Percentiles rank a stretch among this genome's conserved stretches.
Evolutionary conservation across 257 asterid genomes (phyloP).

Genomic region (Verbascum thapsus): DNA sequence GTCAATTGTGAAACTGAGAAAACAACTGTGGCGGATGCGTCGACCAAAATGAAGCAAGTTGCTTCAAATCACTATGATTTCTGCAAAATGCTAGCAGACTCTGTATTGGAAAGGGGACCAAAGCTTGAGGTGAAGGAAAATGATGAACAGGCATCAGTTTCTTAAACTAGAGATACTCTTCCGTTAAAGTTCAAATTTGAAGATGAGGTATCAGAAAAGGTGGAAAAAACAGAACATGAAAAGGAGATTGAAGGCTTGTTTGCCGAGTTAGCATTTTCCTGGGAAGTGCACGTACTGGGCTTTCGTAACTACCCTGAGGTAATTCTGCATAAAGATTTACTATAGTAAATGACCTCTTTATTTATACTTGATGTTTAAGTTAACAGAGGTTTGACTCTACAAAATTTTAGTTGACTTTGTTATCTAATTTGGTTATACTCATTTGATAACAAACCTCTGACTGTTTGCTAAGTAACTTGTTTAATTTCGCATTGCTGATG

Average conservation of each 20-base stretch:
- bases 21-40: conserved; percentile 1
- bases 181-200: conserved; percentile 51
- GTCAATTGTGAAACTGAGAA: neutral
- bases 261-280: conserved; percentile 26
- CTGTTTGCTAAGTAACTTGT: conserved; percentile 2
- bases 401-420: neutral
- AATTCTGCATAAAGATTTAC: conserved; percentile 8
- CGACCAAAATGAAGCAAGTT: conserved; percentile 1
- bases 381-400: neutral
- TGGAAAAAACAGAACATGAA: conserved; percentile 43
- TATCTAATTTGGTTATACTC: neutral
- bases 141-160: conserved; percentile 25
- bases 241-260: conserved; percentile 38
- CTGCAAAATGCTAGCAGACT: conserved; percentile 34
- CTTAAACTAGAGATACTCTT: too few relatives aligned
- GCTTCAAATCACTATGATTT: conserved; percentile 19
- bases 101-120: conserved; percentile 29
- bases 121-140: conserved; percentile 13
- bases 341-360: conserved; percentile 1
- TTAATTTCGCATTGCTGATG: neutral
- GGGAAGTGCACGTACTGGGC: conserved; percentile 15
- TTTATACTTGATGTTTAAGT: neutral
- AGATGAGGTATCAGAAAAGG: conserved; percentile 39
- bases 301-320: conserved; percentile 29
- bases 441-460: neutral